A percentile compares a stretch with the other conserved stretches of the same genome.
Evolutionary conservation across 495 filamentous ascomycete genomes (phyloP).

Genomic region (Eremomyces bilateralis): DNA sequence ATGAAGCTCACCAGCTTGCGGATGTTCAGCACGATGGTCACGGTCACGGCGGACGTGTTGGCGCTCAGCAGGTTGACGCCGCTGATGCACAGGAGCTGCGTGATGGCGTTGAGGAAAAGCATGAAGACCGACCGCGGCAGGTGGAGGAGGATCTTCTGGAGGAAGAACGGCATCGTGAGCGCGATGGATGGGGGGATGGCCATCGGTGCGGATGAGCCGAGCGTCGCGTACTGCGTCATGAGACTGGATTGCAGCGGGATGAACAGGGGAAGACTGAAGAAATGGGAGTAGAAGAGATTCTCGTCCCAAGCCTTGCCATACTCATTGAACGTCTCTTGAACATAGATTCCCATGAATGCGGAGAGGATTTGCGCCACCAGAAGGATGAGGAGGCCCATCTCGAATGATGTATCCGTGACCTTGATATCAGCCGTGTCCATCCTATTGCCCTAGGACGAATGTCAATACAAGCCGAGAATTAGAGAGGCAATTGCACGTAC

Average conservation of each 20-base stretch:
- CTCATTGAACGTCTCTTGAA: slow-evolving; percentile 63
- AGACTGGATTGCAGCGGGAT: slow-evolving; percentile 26
- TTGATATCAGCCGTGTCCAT: slow-evolving; percentile 10
- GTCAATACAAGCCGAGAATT: not conserved
- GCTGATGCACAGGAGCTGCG: slow-evolving; percentile 84
- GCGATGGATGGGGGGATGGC: slow-evolving; percentile 7
- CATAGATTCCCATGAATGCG: slow-evolving; percentile 86
- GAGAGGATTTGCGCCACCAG: slow-evolving; percentile 77
- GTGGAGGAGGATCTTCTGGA: slow-evolving; percentile 5
- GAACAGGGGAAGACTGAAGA: slow-evolving; percentile 53
- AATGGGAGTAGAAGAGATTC: slow-evolving; percentile 83
- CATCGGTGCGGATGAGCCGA: slow-evolving; percentile 26
- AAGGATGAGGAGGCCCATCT: slow-evolving; percentile 63
- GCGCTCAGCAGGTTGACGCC: slow-evolving; percentile 83
- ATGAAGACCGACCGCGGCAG: slow-evolving; percentile 10
- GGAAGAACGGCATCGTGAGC: slow-evolving; percentile 1
- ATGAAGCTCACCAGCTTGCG: slow-evolving; percentile 82
- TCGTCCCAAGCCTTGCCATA: slow-evolving; percentile 89
- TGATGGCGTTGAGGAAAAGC: slow-evolving; percentile 44
- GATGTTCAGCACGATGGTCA: slow-evolving; percentile 89
- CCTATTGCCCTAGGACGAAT: slow-evolving; percentile 14
- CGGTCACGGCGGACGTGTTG: slow-evolving; percentile 70
- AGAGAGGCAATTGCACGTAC: too few species aligned
- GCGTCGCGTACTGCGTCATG: slow-evolving; percentile 24
- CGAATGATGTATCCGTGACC: slow-evolving; percentile 25